Evolutionary conservation across 164 flowering plant genomes (phyloP).

Genomic region (Chimonanthus salicifolius): DNA sequence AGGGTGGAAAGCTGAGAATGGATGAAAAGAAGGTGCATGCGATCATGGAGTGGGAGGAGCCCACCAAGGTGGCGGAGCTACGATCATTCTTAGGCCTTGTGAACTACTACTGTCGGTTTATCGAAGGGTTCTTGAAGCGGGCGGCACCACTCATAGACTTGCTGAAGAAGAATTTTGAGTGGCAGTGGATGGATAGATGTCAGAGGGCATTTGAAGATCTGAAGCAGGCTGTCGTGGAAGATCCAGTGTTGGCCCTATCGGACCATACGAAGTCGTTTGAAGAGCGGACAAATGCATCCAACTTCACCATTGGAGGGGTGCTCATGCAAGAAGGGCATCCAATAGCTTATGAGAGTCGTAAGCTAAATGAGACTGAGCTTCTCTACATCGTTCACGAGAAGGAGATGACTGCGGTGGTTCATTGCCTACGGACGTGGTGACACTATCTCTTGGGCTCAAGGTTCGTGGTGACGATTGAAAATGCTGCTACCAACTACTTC

Average conservation of each 20-base stretch:
- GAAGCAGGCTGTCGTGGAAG: not conserved
- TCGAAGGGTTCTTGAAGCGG: too few species aligned
- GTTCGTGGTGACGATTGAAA: not conserved
- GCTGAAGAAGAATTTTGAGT: too few species aligned
- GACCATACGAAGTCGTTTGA: not conserved
- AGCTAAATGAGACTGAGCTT: not conserved
- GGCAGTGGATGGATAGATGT: too few species aligned
- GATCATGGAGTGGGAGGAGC: too few species aligned
- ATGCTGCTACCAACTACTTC: too few species aligned
- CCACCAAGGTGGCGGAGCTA: too few species aligned
- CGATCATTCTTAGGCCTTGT: too few species aligned
- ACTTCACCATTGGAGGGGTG: conserved; percentile 9
- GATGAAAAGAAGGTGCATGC: too few species aligned
- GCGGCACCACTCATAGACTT: too few species aligned
- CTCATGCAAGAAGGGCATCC: conserved; percentile 1
- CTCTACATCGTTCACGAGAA: conserved; percentile 7
- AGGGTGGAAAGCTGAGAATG: too few species aligned
- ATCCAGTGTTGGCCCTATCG: not conserved
- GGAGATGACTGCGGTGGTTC: not conserved
- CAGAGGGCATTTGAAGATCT: too few species aligned
- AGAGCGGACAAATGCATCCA: not conserved
- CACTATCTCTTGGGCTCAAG: not conserved
- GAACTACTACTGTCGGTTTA: too few species aligned
- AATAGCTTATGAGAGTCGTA: conserved; percentile 2
- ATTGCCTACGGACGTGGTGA: conserved; percentile 1